A percentile compares a stretch with the other conserved stretches of the same genome.
Evolutionary conservation across 2,329 filamentous ascomycete species (phyloP).

Genomic region (Botrytis squamosa): DNA sequence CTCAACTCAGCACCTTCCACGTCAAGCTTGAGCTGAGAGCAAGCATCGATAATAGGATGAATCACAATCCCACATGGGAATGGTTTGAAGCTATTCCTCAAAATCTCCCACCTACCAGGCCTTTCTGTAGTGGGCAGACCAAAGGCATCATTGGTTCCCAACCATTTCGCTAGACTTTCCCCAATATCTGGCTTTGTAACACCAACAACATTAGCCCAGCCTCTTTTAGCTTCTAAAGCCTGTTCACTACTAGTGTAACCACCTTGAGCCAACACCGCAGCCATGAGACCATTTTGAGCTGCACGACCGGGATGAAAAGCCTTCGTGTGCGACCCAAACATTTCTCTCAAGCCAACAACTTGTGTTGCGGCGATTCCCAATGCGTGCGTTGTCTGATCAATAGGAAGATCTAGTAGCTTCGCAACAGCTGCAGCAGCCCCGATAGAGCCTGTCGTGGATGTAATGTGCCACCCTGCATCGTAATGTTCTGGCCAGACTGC

Average conservation of each 20-base stretch:
- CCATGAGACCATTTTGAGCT: slow-evolving; percentile 51
- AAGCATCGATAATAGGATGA: slow-evolving; percentile 54
- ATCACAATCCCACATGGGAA: slow-evolving; percentile 58
- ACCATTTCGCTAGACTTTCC: slow-evolving; percentile 39
- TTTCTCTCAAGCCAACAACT: slow-evolving; percentile 52
- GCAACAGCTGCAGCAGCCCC: slow-evolving; percentile 53
- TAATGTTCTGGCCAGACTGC: slow-evolving; percentile 55
- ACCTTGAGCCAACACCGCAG: slow-evolving; percentile 46
- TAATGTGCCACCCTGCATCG: slow-evolving; percentile 56
- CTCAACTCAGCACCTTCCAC: slow-evolving; percentile 38
- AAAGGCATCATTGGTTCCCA: slow-evolving; percentile 26
- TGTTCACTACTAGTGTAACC: slow-evolving; percentile 50
- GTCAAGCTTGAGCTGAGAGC: slow-evolving; percentile 47
- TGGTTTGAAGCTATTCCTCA: slow-evolving; percentile 55
- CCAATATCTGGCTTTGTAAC: slow-evolving; percentile 43
- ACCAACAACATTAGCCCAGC: slow-evolving; percentile 54
- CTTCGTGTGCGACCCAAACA: slow-evolving; percentile 57
- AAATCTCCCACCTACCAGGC: slow-evolving; percentile 48
- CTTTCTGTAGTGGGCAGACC: slow-evolving; percentile 15
- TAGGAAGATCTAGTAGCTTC: slow-evolving; percentile 46
- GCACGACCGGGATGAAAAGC: slow-evolving; percentile 54
- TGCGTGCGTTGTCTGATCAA: slow-evolving; percentile 47
- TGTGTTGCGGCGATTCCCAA: slow-evolving; percentile 54
- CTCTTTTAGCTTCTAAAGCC: slow-evolving; percentile 52
- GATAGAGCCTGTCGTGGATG: slow-evolving; percentile 51